Conservation (phyloP, 2,329 filamentous ascomycete species). For the Apiospora saccharicola region DNA sequence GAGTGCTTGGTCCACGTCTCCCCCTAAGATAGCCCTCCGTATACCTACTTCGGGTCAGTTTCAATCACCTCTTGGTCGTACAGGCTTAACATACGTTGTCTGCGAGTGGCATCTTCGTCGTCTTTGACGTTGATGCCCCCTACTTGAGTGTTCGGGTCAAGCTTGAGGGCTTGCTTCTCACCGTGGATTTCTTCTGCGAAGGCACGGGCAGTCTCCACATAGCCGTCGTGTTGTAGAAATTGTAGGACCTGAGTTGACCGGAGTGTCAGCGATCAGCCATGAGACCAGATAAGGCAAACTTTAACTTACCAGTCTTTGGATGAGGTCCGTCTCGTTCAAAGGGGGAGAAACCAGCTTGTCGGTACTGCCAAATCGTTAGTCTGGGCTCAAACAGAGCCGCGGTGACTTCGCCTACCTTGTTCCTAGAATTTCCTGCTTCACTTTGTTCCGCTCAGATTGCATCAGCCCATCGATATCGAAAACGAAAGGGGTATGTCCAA, state of each 20-base stretch:
- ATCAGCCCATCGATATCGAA: conserved; percentile 92
- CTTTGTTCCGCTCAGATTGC: conserved; percentile 70
- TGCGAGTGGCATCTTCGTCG: conserved; percentile 84
- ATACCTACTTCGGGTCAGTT: conserved; percentile 68
- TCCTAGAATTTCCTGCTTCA: conserved; percentile 66
- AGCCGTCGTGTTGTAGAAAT: conserved; percentile 93
- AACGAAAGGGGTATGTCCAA: conserved; percentile 79
- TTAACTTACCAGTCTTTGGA: conserved; percentile 75
- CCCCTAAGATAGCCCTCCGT: conserved; percentile 84
- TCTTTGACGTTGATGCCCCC: conserved; percentile 74
- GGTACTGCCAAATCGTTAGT: conserved; percentile 50
- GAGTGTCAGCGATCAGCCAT: conserved; percentile 28
- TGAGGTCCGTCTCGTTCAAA: conserved; percentile 76
- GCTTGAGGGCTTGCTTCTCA: conserved; percentile 74
- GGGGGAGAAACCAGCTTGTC: conserved; percentile 64
- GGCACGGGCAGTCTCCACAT: conserved; percentile 88
- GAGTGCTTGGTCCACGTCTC: conserved; percentile 91
- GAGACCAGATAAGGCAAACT: background rate
- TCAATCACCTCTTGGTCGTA: background rate
- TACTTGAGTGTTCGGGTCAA: conserved; percentile 60
- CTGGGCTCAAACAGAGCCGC: conserved; percentile 7
- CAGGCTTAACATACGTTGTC: conserved; percentile 74
- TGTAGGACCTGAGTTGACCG: conserved; percentile 66
- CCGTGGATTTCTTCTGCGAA: conserved; percentile 83
- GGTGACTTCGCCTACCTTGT: conserved; percentile 47